Evolutionary conservation across 495 filamentous ascomycete genomes (phyloP).

Genomic region (Pseudotulostoma volvatum): DNA sequence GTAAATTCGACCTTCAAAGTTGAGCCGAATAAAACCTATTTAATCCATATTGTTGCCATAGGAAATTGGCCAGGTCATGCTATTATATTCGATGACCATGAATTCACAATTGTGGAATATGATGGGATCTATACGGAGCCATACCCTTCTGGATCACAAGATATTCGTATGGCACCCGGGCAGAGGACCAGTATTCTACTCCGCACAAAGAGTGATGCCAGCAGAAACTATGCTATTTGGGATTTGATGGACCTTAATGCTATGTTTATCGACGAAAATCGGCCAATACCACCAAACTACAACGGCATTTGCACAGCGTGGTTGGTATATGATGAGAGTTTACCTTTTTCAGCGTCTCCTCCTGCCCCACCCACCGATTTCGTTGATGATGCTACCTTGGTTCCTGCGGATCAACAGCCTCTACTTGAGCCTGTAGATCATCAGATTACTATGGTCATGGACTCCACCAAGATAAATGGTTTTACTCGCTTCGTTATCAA

Average conservation of each 20-base stretch:
- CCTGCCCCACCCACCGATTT: constrained; percentile 39
- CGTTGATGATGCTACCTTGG: constrained; percentile 58
- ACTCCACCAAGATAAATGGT: constrained; percentile 49
- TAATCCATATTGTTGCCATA: constrained; percentile 54
- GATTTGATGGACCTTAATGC: constrained; percentile 38
- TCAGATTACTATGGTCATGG: constrained; percentile 23
- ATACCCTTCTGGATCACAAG: constrained; percentile 28
- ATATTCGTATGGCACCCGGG: constrained; percentile 47
- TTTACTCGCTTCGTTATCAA: constrained; percentile 26
- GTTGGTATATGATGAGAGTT: constrained; percentile 52
- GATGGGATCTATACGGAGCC: constrained; percentile 56
- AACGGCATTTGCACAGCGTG: constrained; percentile 69
- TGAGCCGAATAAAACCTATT: constrained; percentile 38
- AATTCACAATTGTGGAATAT: constrained; percentile 50
- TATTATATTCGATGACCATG: constrained; percentile 36
- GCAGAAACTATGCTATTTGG: constrained; percentile 40
- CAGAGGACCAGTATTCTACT: constrained; percentile 56
- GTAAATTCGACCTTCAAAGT: constrained; percentile 26
- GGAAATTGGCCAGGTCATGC: constrained; percentile 39
- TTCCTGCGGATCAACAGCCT: constrained; percentile 48
- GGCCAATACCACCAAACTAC: constrained; percentile 14
- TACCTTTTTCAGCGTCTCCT: constrained; percentile 39
- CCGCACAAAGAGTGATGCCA: constrained; percentile 34
- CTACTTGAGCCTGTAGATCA: constrained; percentile 17
- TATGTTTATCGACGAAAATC: constrained; percentile 30